These are phyloP conservation scores for Coemansia sp. DNA, from an alignment of 192 early-diverging fungal genomes.

Conservation along the genomic window DNA sequence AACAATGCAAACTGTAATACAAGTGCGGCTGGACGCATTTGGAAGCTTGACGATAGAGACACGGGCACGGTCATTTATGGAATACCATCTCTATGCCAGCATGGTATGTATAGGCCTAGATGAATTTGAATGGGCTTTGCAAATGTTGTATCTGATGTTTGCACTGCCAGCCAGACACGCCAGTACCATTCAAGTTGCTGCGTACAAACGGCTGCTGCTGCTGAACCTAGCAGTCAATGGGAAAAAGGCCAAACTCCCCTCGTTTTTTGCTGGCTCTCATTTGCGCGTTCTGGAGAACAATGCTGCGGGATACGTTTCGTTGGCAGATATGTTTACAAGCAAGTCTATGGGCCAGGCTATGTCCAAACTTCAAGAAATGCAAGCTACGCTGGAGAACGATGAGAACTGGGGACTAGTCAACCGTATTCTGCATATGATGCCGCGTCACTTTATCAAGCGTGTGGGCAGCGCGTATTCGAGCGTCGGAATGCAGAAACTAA, in stretches of 20 bases:
- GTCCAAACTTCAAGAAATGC: conserved; percentile 11
- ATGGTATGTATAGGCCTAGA: conserved; percentile 40
- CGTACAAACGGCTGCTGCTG: conserved; percentile 40
- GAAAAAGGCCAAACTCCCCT: conserved; percentile 12
- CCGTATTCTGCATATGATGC: conserved; percentile 13
- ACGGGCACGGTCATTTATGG: conserved; percentile 25
- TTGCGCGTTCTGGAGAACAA: conserved; percentile 21
- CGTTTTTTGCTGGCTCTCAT: conserved; percentile 32
- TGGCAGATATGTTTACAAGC: conserved; percentile 22
- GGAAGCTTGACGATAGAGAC: conserved; percentile 7
- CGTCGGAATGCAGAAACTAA: conserved; percentile 19
- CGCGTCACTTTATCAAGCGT: conserved; percentile 24
- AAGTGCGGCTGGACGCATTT: conserved; percentile 22
- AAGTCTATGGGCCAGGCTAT: conserved; percentile 10
- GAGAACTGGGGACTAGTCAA: conserved; percentile 25
- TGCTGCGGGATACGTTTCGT: conserved; percentile 10
- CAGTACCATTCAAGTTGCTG: conserved; percentile 34
- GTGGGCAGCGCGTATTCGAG: conserved; percentile 23
- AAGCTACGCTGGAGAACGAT: conserved; percentile 6
- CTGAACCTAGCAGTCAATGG: conserved; percentile 10
- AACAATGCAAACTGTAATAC: conserved; percentile 8
- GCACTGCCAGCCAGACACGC: conserved; percentile 29
- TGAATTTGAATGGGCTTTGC: conserved; percentile 15
- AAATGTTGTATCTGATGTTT: conserved; percentile 39
- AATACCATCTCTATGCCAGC: conserved; percentile 38